phyloP scores from a whole-genome alignment of 331 rosid genomes.

The Cydonia oblonga region DNA sequence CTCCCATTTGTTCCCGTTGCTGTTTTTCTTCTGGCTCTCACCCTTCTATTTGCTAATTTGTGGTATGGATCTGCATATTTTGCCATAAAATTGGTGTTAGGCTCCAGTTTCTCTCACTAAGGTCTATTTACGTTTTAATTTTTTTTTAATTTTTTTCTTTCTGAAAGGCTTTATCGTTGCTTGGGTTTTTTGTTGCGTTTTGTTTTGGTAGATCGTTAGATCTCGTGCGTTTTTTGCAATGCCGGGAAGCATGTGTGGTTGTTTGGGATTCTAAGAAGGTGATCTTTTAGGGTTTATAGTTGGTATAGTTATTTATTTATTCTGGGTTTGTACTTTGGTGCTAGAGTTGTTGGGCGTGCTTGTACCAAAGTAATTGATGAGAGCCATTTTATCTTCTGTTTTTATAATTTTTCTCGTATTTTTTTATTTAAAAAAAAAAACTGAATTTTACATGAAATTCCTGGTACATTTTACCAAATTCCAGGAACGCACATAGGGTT shows the following conservation, averaged over 20 bases:
- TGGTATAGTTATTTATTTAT: not conserved
- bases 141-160: not conserved
- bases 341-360: not conserved
- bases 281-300: not conserved
- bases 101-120: not conserved
- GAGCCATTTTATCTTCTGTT: not conserved
- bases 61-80: slow-evolving; percentile 15
- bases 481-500: not conserved
- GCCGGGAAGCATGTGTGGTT: not conserved
- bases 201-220: slow-evolving; percentile 21
- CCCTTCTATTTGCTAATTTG: not conserved
- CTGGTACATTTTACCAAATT: not conserved
- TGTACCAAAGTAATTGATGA: not conserved
- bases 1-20: not conserved
- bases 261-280: not conserved
- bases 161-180: not conserved
- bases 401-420: not conserved
- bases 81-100: not conserved
- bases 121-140: not conserved
- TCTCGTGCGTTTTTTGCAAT: not conserved
- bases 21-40: not conserved
- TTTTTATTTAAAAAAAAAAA: not conserved
- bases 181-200: not conserved
- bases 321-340: not conserved
- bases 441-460: not conserved